These are phyloP conservation scores for Eucalyptus regnans DNA, from an alignment of 345 rosid species.

Conservation along the genomic window DNA sequence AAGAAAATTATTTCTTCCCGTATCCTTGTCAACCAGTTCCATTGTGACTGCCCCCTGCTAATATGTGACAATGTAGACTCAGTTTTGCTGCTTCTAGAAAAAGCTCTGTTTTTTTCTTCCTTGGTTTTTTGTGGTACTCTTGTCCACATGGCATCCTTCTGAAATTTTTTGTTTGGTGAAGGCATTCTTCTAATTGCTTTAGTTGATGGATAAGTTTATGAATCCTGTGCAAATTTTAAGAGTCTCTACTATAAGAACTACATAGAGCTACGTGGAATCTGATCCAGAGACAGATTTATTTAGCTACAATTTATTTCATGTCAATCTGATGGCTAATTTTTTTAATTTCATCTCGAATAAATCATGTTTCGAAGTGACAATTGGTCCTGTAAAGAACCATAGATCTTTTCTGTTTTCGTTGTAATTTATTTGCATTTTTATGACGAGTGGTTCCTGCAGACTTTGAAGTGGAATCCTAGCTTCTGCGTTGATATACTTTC, in stretches of 20 bases:
- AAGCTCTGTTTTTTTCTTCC: background rate
- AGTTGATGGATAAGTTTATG: background rate
- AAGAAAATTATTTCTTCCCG: background rate
- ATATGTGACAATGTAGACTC: background rate
- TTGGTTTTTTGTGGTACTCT: background rate
- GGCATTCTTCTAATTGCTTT: background rate
- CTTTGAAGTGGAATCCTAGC: background rate
- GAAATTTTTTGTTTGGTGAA: background rate
- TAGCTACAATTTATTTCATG: background rate
- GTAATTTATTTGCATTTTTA: background rate
- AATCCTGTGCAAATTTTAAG: background rate
- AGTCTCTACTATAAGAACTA: background rate
- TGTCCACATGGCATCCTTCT: background rate
- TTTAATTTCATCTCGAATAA: background rate
- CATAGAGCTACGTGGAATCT: background rate
- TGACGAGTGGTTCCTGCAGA: background rate
- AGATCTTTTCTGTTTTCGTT: background rate
- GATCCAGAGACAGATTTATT: background rate
- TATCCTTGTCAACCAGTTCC: background rate
- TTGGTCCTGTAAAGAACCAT: background rate
- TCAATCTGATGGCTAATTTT: background rate
- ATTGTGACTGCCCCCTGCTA: background rate
- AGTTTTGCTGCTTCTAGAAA: background rate
- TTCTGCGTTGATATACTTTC: background rate
- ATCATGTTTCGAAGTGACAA: background rate